Evolutionary conservation across 108 stramenopile species (phyloP), one percentile per base, ranked within the genome.

Genomic region (Parietichytrium sp.): DNA sequence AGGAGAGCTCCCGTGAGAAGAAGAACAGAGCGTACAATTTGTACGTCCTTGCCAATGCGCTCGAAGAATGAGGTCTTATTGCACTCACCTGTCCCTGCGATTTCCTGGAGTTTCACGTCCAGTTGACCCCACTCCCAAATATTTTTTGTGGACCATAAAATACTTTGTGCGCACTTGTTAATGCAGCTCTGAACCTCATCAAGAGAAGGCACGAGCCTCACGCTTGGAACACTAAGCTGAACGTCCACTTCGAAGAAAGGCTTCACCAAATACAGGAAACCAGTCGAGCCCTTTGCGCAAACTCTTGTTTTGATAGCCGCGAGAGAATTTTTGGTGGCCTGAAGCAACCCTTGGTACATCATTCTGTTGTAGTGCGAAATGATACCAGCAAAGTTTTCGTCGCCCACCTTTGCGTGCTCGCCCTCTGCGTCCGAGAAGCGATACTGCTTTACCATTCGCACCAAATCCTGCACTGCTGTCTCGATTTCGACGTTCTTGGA

Each of bases 231-330:
- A 33, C 83, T 79, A 8, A 91, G 87, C 87, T 91, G 91, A 12
- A 91, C 89, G 79, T 91, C 90, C 25, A 91, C 87, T 81, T 88
- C 87, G 48, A 91, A 91, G 54, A 91, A 90, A 4, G 91, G 89
- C 42, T 47, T 27, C 20, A 78, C 51, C 23, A 79, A 54, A 72
- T 81, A 79, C 26, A 86, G 61, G 25, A 83, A 78, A 4, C 50
- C 54, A 15, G 84, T 79, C 31, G 49, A 51, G 26, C 47, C 55
- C 16, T n/a, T 48, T 3, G 77, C 38, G 23, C 51, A 80, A 26
- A 87, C 86, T 26, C 89, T 47, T 78, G 55, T 84, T 80, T 90
- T 91, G 29, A 91, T 79, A 1, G 55, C 3, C 29, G 88, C 81
- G 18, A 91, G 85, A 16, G 87, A 88, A n/a, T 79, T 86, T 61